Conservation (phyloP, 2,329 filamentous ascomycete genomes). For the Laburnicola sp. region DNA sequence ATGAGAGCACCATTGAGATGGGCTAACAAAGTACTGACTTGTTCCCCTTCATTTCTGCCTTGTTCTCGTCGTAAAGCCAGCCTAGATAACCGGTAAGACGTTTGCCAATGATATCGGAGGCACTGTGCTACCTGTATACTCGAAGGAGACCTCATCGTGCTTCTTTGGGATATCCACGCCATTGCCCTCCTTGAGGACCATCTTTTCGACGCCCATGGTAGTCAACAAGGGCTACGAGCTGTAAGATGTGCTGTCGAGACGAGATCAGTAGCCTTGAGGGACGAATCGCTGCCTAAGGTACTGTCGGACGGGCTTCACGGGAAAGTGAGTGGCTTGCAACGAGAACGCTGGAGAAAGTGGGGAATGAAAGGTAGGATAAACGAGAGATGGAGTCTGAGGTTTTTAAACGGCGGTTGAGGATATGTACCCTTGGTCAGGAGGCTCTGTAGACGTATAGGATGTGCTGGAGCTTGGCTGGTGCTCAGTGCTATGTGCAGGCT, state of each 20-base stretch:
- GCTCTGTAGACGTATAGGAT: conserved; percentile 29
- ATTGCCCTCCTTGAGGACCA: conserved; percentile 63
- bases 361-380: conserved; percentile 7
- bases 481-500: conserved; percentile 8
- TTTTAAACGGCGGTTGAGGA: conserved; percentile 26
- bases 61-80: conserved; percentile 70
- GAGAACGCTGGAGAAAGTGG: conserved; percentile 1
- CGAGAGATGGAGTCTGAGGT: conserved; percentile 16
- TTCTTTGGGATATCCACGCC: conserved; percentile 60
- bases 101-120: background rate
- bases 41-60: conserved; percentile 66
- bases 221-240: background rate
- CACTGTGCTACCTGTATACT: conserved; percentile 69
- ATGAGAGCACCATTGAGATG: conserved; percentile 2
- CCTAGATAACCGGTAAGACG: conserved; percentile 45
- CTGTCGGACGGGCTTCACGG: conserved; percentile 5
- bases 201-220: conserved; percentile 67
- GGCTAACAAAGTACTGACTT: conserved; percentile 60
- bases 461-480: conserved; percentile 23
- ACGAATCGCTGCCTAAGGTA: background rate
- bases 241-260: conserved; percentile 2
- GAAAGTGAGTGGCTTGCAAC: background rate
- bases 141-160: conserved; percentile 78
- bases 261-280: background rate
- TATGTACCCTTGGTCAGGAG: conserved; percentile 25